These are phyloP conservation scores for Penicillium decumbens DNA, from an alignment of 2,329 filamentous ascomycete genomes.

Conservation along the genomic window DNA sequence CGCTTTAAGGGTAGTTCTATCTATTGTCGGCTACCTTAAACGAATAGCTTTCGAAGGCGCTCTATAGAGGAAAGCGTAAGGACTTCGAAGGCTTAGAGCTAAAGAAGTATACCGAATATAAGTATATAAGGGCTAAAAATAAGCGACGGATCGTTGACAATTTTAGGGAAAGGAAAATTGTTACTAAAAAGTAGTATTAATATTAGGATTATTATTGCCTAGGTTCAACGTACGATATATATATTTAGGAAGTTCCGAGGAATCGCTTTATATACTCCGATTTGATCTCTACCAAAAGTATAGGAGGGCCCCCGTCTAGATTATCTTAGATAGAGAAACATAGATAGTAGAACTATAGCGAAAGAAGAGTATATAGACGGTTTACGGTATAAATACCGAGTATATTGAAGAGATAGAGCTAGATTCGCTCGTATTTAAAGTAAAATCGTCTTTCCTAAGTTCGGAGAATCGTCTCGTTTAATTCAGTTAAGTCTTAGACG, in stretches of 20 bases:
- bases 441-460: slow-evolving; percentile 18
- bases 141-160: not conserved
- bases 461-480: slow-evolving; percentile 15
- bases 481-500: slow-evolving; percentile 13
- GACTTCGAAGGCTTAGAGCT: slow-evolving; percentile 7
- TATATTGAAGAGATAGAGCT: slow-evolving; percentile 15
- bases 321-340: not conserved
- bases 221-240: no score
- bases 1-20: not conserved
- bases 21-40: not conserved
- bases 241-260: not conserved
- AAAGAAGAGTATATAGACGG: slow-evolving; percentile 9
- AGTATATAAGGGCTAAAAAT: not conserved
- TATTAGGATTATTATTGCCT: no score
- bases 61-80: slow-evolving; percentile 12
- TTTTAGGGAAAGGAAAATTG: not conserved
- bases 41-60: not conserved
- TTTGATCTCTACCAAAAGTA: not conserved
- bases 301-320: not conserved
- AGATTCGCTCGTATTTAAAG: slow-evolving; percentile 15
- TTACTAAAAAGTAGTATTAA: not conserved
- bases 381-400: slow-evolving; percentile 17
- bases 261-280: not conserved
- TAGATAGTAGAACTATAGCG: not conserved
- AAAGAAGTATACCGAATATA: not conserved